These are phyloP conservation scores for Salix caprea DNA, from an alignment of 345 rosid species.

Conservation along the genomic window DNA sequence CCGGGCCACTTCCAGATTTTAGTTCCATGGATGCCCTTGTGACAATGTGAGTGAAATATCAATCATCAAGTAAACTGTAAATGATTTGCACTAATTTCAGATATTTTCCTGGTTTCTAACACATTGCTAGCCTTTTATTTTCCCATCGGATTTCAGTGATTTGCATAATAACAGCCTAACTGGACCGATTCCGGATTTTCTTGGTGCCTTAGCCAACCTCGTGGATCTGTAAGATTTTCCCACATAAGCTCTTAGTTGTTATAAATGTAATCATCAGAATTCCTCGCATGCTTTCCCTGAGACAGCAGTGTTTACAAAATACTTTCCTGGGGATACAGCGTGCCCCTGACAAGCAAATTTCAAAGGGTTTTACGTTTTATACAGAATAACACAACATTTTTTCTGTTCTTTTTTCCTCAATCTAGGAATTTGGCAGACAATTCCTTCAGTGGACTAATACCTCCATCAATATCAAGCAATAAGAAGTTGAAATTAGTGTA, in stretches of 20 bases:
- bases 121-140: background rate
- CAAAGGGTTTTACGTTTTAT: background rate
- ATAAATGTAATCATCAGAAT: background rate
- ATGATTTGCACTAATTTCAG: background rate
- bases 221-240: constrained; percentile 14
- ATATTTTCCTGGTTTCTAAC: background rate
- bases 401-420: background rate
- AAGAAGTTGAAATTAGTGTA: constrained; percentile 24
- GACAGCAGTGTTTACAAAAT: fast-evolving
- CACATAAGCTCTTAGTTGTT: background rate
- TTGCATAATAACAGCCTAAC: constrained; percentile 18
- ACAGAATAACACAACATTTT: background rate
- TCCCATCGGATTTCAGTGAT: constrained; percentile 7
- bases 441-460: constrained; percentile 19
- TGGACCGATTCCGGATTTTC: constrained; percentile 25
- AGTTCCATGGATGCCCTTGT: constrained; percentile 44
- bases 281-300: background rate
- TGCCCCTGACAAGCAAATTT: background rate
- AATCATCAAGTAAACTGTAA: background rate
- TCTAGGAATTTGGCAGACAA: constrained; percentile 19
- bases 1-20: constrained; percentile 44
- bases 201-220: constrained; percentile 11
- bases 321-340: background rate
- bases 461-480: constrained; percentile 13
- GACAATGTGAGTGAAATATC: constrained; percentile 28